Evolutionary conservation across 2,329 filamentous ascomycete genomes (phyloP).

Genomic region (Colletotrichum tamarilloi): DNA sequence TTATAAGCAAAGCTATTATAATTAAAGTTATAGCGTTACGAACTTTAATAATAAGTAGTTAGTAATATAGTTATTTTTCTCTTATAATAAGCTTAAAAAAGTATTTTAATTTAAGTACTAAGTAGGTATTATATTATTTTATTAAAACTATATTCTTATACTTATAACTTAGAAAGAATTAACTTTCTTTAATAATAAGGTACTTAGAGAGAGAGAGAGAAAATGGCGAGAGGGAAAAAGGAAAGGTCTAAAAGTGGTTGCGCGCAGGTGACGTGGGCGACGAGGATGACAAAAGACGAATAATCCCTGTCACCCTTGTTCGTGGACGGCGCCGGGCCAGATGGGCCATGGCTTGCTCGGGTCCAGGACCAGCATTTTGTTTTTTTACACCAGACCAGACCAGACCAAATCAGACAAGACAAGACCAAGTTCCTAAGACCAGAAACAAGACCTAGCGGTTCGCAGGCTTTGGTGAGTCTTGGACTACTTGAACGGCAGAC

Average conservation of each 20-base stretch:
- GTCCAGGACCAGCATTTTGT: neutral
- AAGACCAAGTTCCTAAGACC: constrained; percentile 6
- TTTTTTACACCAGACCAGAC: neutral
- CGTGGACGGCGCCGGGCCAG: constrained; percentile 20
- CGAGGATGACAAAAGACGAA: constrained; percentile 18
- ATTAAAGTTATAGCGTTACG: too few species aligned
- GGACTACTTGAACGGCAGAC: neutral
- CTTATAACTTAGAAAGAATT: too few species aligned
- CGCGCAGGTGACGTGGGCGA: constrained; percentile 35
- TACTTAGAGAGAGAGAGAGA: neutral
- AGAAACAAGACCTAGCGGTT: neutral
- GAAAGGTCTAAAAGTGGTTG: constrained; percentile 21
- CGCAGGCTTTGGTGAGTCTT: neutral
- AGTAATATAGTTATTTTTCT: too few species aligned
- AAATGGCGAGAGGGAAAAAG: constrained; percentile 3
- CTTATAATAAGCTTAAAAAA: too few species aligned
- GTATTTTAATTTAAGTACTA: too few species aligned
- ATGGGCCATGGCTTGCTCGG: neutral
- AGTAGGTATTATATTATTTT: too few species aligned
- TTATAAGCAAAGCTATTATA: too few species aligned
- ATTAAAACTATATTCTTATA: too few species aligned
- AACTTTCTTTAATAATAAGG: too few species aligned
- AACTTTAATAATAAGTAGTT: too few species aligned
- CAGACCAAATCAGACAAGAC: neutral
- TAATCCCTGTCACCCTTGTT: constrained; percentile 17